Evolutionary conservation across 2,329 filamentous ascomycete species (phyloP).

Genomic region (Neofusicoccum kwambonambiense): DNA sequence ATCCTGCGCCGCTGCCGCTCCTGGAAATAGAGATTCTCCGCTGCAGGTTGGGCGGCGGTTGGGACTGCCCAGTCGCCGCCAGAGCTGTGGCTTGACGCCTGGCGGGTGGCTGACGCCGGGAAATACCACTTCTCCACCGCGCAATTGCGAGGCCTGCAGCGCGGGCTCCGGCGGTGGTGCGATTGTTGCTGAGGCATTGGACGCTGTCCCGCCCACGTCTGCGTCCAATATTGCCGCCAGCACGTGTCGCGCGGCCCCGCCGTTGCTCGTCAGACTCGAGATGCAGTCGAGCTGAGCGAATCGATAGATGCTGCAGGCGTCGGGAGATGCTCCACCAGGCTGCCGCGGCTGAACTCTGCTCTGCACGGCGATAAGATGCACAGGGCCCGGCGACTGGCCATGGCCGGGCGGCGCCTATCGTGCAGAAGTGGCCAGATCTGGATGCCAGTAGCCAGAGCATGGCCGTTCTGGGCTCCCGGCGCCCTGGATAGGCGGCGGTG

Average conservation of each 20-base stretch:
- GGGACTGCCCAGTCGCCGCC: not conserved
- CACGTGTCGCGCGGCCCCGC: not conserved
- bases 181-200: not conserved
- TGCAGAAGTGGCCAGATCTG: constrained; percentile 7
- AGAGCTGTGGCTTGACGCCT: not conserved
- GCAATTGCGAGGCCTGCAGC: not conserved
- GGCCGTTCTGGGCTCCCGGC: not conserved
- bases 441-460: not conserved
- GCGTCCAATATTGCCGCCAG: not conserved
- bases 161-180: not conserved
- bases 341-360: constrained; percentile 3
- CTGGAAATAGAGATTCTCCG: not conserved
- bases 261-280: constrained; percentile 14
- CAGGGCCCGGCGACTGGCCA: not conserved
- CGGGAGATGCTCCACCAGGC: constrained; percentile 7
- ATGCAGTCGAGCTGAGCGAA: constrained; percentile 6
- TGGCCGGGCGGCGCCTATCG: not conserved
- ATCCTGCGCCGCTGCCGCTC: not conserved
- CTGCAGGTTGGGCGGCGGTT: not conserved
- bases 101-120: not conserved
- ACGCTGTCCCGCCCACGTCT: not conserved
- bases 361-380: constrained; percentile 6
- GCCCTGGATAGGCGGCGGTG: not conserved
- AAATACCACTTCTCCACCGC: not conserved
- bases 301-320: constrained; percentile 11